These are phyloP conservation scores for Auriscalpium orientale DNA, from an alignment of 768 basidiomycete species.

Conservation along the genomic window DNA sequence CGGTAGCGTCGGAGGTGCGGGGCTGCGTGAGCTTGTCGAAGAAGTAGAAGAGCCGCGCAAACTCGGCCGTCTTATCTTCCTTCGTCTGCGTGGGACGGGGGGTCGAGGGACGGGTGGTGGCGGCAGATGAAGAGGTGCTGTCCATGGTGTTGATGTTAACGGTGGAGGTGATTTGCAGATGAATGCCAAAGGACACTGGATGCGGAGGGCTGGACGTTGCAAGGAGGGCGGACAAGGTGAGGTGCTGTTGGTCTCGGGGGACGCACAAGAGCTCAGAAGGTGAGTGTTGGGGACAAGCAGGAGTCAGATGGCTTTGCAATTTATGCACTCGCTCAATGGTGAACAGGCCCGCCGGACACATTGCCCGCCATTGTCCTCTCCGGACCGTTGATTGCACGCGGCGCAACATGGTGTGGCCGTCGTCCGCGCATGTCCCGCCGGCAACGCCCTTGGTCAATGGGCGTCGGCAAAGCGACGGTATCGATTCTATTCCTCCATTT, in stretches of 20 bases:
- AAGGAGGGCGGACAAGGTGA: not conserved
- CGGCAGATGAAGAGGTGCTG: not conserved
- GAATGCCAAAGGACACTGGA: too few relatives aligned
- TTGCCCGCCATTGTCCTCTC: too few relatives aligned
- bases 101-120: not conserved
- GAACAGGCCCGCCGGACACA: too few relatives aligned
- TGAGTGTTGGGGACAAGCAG: not conserved
- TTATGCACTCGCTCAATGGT: too few relatives aligned
- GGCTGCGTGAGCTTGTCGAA: slow-evolving; percentile 14
- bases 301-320: too few relatives aligned
- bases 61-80: slow-evolving; percentile 12
- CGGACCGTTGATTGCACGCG: too few relatives aligned
- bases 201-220: not conserved
- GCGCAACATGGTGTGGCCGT: too few relatives aligned
- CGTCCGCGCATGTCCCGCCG: too few relatives aligned
- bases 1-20: slow-evolving; percentile 1
- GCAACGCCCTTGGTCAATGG: too few relatives aligned
- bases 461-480: too few relatives aligned
- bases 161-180: too few relatives aligned
- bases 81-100: not conserved
- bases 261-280: not conserved
- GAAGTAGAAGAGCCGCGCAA: slow-evolving; percentile 14
- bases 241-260: not conserved
- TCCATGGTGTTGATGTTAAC: not conserved
- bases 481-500: too few relatives aligned